These are phyloP conservation scores for Podaxis mareebaensis DNA, from an alignment of 768 basidiomycete genomes.

Conservation along the genomic window DNA sequence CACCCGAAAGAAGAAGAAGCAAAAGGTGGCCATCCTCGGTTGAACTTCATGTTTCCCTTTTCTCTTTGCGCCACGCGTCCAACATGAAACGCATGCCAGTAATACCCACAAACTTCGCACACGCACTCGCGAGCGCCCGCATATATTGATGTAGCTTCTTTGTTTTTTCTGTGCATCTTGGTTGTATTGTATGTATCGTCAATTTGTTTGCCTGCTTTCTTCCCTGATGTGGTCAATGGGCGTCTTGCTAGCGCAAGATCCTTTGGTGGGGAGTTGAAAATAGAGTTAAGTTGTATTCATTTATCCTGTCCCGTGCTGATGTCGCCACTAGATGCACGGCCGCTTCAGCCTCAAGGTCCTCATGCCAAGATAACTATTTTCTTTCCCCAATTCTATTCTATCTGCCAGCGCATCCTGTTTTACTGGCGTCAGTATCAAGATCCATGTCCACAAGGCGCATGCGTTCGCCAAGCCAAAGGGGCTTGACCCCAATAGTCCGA, in stretches of 20 bases:
- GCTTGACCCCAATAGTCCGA: too few species aligned
- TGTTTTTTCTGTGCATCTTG: constrained; percentile 3
- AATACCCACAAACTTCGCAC: constrained; percentile 15
- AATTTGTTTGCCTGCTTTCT: constrained; percentile 11
- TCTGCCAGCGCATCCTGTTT: too few species aligned
- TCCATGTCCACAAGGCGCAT: too few species aligned
- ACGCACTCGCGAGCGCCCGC: background rate
- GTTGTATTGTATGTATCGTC: constrained; percentile 18
- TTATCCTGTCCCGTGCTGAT: constrained; percentile 19
- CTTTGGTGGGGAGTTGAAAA: background rate
- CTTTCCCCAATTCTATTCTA: too few species aligned
- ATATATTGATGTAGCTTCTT: constrained; percentile 6
- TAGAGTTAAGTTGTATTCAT: constrained; percentile 22
- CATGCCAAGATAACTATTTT: background rate
- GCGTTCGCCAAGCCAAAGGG: too few species aligned
- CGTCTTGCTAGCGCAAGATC: background rate
- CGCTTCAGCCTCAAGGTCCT: background rate
- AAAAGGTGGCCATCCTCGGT: constrained; percentile 66
- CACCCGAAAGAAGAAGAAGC: constrained; percentile 84
- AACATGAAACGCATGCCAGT: background rate
- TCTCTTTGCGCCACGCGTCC: constrained; percentile 13
- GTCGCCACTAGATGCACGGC: constrained; percentile 15
- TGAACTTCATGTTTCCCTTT: constrained; percentile 32
- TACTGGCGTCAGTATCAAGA: too few species aligned
- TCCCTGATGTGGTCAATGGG: constrained; percentile 6